These are phyloP conservation scores for Somion occarium DNA, from an alignment of 1,284 basidiomycete species.

Conservation along the genomic window DNA sequence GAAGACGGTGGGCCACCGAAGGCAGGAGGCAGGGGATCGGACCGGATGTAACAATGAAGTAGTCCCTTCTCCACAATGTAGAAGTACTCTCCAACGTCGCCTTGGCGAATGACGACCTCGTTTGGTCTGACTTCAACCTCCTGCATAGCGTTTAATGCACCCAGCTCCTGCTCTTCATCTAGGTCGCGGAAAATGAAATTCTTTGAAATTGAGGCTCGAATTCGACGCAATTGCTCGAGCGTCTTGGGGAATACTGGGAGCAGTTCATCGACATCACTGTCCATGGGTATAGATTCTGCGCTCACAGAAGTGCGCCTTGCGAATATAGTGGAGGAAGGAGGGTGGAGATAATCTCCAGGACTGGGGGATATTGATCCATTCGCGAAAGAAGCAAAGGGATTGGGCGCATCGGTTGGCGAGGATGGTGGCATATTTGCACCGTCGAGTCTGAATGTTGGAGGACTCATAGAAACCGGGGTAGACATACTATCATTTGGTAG, in stretches of 20 bases:
- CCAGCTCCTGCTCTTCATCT: slow-evolving; percentile 92
- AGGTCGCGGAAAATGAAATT: slow-evolving; percentile 97
- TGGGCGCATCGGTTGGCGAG: slow-evolving; percentile 44
- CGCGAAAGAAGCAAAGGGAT: slow-evolving; percentile 40
- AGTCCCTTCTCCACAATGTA: slow-evolving; percentile 94
- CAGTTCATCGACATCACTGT: slow-evolving; percentile 59
- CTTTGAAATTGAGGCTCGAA: slow-evolving; percentile 81
- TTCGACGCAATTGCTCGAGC: slow-evolving; percentile 80
- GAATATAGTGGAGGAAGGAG: slow-evolving; percentile 73
- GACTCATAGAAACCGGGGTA: slow-evolving; percentile 21
- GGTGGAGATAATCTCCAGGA: slow-evolving; percentile 58
- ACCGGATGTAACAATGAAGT: slow-evolving; percentile 83
- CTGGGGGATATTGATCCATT: slow-evolving; percentile 34
- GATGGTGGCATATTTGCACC: slow-evolving; percentile 57
- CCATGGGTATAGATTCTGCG: slow-evolving; percentile 93
- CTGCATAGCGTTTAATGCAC: slow-evolving; percentile 94
- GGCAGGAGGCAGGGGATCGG: slow-evolving; percentile 55
- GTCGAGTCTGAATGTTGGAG: slow-evolving; percentile 55
- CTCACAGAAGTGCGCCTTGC: slow-evolving; percentile 92
- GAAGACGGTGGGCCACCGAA: slow-evolving; percentile 34
- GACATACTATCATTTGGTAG: slow-evolving; percentile 38
- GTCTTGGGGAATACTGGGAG: slow-evolving; percentile 81
- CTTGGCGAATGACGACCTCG: slow-evolving; percentile 92
- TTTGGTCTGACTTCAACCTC: slow-evolving; percentile 73
- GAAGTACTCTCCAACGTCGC: slow-evolving; percentile 96